phyloP scores from a whole-genome alignment of 164 flowering plant genomes.

The Vitis riparia region DNA sequence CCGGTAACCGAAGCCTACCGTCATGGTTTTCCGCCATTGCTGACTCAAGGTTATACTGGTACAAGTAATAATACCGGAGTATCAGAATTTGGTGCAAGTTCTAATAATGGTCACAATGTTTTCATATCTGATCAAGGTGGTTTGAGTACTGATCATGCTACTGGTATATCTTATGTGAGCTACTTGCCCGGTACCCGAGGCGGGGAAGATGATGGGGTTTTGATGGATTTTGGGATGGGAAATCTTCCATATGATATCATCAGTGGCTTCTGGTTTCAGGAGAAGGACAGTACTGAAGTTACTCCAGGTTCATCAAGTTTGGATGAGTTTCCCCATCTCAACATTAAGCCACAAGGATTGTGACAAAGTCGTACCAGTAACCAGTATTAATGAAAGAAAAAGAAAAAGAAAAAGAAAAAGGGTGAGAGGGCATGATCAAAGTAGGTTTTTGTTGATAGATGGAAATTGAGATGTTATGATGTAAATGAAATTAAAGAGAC shows the following conservation, averaged over 20 bases:
- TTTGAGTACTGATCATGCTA: not conserved
- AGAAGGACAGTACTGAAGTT: conserved; percentile 4
- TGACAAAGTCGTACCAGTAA: conserved; percentile 5
- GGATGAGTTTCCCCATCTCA: conserved; percentile 3
- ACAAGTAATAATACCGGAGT: not conserved
- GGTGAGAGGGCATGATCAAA: not conserved
- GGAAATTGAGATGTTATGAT: too few species aligned
- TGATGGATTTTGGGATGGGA: conserved; percentile 11
- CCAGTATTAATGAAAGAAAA: conserved; percentile 1
- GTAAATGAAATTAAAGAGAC: too few species aligned
- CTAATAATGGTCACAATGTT: conserved; percentile 1
- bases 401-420: not conserved
- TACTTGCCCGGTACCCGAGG: not conserved
- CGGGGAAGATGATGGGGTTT: conserved; percentile 1
- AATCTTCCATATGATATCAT: not conserved
- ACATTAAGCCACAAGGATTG: conserved; percentile 15
- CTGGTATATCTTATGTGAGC: too few species aligned
- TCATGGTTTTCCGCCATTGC: not conserved
- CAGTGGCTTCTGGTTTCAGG: conserved; percentile 4
- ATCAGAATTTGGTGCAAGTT: conserved; percentile 5
- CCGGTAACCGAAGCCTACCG: not conserved
- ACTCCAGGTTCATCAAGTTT: conserved; percentile 3
- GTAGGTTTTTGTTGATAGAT: not conserved
- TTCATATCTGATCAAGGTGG: conserved; percentile 10
- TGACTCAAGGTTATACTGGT: not conserved